phyloP scores from a whole-genome alignment of 805 yeast genomes.

The Starmerella davenportii region DNA sequence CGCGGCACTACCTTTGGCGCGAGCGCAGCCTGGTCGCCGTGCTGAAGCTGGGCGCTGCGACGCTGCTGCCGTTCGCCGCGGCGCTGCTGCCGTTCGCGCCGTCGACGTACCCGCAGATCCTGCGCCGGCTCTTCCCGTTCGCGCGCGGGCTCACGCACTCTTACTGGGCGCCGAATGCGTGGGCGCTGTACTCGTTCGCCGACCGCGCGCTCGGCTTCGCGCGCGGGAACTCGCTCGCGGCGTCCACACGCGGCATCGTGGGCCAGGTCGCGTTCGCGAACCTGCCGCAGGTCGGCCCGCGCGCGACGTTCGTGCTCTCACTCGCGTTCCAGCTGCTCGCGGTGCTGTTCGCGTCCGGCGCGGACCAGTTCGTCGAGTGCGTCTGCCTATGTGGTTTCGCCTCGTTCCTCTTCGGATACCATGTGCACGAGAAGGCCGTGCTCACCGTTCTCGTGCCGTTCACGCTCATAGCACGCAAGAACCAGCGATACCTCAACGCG shows the following conservation, averaged over 20 bases:
- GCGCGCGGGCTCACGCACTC: slow-evolving; percentile 93
- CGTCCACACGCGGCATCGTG: slow-evolving; percentile 70
- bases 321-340: slow-evolving; percentile 72
- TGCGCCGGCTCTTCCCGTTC: slow-evolving; percentile 71
- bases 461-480: slow-evolving; percentile 54
- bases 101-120: slow-evolving; percentile 52
- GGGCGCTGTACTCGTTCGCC: slow-evolving; percentile 81
- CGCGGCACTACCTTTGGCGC: slow-evolving; percentile 49
- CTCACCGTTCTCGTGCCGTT: slow-evolving; percentile 76
- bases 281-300: slow-evolving; percentile 65
- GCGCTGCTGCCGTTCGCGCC: slow-evolving; percentile 35
- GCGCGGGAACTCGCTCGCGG: slow-evolving; percentile 20
- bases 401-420: slow-evolving; percentile 93
- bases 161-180: slow-evolving; percentile 95
- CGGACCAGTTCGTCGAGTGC: slow-evolving; percentile 53
- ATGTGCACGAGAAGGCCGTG: slow-evolving; percentile 96
- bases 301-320: slow-evolving; percentile 58
- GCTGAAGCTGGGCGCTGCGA: slow-evolving; percentile 44
- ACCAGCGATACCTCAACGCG: slow-evolving; percentile 50
- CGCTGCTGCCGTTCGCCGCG: slow-evolving; percentile 44
- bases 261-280: slow-evolving; percentile 75
- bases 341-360: slow-evolving; percentile 23
- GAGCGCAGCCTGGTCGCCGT: slow-evolving; percentile 37
- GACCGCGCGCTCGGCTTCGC: slow-evolving; percentile 43
- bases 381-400: slow-evolving; percentile 80